Conservation (phyloP, 345 rosid genomes). For the Mallotus nudiflorus region DNA sequence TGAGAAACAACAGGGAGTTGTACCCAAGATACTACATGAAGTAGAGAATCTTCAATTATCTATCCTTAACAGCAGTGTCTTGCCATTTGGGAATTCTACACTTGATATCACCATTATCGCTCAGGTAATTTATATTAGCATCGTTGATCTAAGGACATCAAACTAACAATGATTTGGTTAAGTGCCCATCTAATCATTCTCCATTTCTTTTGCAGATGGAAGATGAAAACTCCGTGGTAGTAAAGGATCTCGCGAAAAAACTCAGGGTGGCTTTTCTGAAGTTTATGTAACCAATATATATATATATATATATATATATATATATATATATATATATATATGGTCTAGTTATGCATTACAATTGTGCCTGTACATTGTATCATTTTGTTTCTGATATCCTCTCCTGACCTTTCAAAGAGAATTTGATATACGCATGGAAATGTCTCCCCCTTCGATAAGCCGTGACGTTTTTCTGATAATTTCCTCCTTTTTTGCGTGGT, state of each 20-base stretch:
- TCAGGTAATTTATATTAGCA: constrained; percentile 47
- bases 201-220: constrained; percentile 44
- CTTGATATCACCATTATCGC: constrained; percentile 63
- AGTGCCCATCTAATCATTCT: not conserved
- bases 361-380: too few relatives aligned
- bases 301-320: too few relatives aligned
- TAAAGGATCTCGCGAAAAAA: constrained; percentile 54
- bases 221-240: constrained; percentile 34
- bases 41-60: constrained; percentile 54
- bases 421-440: too few relatives aligned
- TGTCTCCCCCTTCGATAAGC: too few relatives aligned
- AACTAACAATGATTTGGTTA: too few relatives aligned
- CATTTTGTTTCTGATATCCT: too few relatives aligned
- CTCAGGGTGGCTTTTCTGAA: constrained; percentile 44
- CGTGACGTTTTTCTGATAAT: too few relatives aligned
- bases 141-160: too few relatives aligned
- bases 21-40: constrained; percentile 44
- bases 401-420: too few relatives aligned
- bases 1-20: constrained; percentile 48
- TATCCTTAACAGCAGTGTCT: constrained; percentile 47
- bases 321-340: too few relatives aligned
- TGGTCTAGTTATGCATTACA: not conserved
- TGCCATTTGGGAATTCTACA: constrained; percentile 63
- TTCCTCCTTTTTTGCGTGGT: too few relatives aligned
- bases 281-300: constrained; percentile 26